Evolutionary conservation across 805 yeast genomes (phyloP).

Genomic region (Ogataea degrootiae): DNA sequence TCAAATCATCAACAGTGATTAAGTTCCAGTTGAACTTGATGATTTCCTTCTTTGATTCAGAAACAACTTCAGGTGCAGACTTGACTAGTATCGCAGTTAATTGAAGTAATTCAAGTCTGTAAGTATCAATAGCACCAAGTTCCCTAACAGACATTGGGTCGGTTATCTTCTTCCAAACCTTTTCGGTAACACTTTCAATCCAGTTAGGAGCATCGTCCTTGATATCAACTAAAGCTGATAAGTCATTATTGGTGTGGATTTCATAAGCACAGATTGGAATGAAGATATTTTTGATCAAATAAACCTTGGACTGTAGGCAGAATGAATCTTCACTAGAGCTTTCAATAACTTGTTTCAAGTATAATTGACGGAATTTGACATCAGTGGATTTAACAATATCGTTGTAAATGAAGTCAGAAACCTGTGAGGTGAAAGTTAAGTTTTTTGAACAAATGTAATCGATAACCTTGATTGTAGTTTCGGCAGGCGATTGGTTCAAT

Average conservation of each 20-base stretch:
- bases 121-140: constrained; percentile 68
- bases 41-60: constrained; percentile 70
- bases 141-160: constrained; percentile 48
- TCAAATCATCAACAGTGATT: constrained; percentile 80
- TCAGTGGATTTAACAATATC: constrained; percentile 50
- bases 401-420: constrained; percentile 56
- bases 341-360: constrained; percentile 47
- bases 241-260: constrained; percentile 41
- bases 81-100: constrained; percentile 72
- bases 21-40: constrained; percentile 94
- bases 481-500: constrained; percentile 16
- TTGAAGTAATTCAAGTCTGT: constrained; percentile 74
- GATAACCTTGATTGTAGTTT: constrained; percentile 36
- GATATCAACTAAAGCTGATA: constrained; percentile 10
- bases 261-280: constrained; percentile 65
- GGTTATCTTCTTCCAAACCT: constrained; percentile 68
- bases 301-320: constrained; percentile 52
- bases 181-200: constrained; percentile 57
- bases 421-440: constrained; percentile 38
- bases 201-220: constrained; percentile 41
- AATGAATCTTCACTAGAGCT: constrained; percentile 41
- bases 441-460: constrained; percentile 41
- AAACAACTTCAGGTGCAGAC: constrained; percentile 55
- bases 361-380: constrained; percentile 40
- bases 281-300: constrained; percentile 55